Evolutionary conservation across 768 basidiomycete species (phyloP).

Genomic region (Phaffia tasmanica): DNA sequence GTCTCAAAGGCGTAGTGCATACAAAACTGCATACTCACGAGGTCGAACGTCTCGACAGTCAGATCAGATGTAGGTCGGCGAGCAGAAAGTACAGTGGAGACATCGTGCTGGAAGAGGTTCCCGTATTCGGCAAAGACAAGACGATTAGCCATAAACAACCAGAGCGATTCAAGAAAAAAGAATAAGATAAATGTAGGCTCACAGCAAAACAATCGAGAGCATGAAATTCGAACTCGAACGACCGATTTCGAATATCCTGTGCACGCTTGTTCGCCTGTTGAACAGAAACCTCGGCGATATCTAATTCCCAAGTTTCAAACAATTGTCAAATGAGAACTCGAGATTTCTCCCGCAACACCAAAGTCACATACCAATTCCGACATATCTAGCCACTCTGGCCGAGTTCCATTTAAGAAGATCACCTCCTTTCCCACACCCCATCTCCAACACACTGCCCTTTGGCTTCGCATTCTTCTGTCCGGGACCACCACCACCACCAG

Average conservation of each 20-base stretch:
- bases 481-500: conserved; percentile 28
- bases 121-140: conserved; percentile 36
- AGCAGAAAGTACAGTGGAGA: conserved; percentile 30
- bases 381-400: conserved; percentile 65
- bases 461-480: conserved; percentile 31
- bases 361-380: conserved; percentile 57
- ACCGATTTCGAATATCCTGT: no score
- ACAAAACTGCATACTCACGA: conserved; percentile 97
- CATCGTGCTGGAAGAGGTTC: no score
- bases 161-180: background rate
- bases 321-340: no score
- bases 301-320: no score
- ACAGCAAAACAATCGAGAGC: conserved; percentile 76
- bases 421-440: conserved; percentile 98
- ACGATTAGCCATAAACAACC: background rate
- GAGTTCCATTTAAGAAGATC: conserved; percentile 92
- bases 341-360: background rate
- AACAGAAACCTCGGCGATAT: conserved; percentile 60
- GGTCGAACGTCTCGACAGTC: conserved; percentile 67
- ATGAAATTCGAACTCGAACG: conserved; percentile 46
- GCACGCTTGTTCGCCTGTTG: conserved; percentile 68
- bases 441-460: conserved; percentile 76
- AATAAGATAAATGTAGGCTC: conserved; percentile 23
- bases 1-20: conserved; percentile 99
- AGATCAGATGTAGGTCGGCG: conserved; percentile 41